Evolutionary conservation across 1,139 yeast species (phyloP), one percentile per base, ranked within the genome.

Genomic region (Blastobotrys raffinosifermentans): DNA sequence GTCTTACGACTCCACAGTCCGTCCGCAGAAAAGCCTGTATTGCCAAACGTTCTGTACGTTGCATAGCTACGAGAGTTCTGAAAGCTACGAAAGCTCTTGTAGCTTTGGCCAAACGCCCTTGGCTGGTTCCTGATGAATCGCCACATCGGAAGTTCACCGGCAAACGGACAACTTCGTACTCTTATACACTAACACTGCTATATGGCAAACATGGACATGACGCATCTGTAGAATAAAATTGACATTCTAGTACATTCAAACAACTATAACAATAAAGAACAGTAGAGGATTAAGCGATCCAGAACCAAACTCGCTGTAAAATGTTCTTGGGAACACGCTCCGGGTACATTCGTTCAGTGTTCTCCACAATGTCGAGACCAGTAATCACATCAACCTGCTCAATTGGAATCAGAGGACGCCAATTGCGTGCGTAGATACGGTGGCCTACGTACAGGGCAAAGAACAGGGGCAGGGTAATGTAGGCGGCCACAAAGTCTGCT

Each of bases 291-390:
- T 49, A 55, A 10, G 60, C 60, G 34, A 68, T 49, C 71, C 72
- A 67, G 53, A 46, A 65, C 73, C 73, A 68, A 9, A 66, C 37
- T 44, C 50, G 61, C 48, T 68, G 68, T n/a, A 57, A 16, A 11
- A 48, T 29, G 43, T 67, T 68, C 32, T 51, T 50, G 4, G 72
- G 71, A 13, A 48, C 48, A 31, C 65, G 52, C 14, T 56, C 63
- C 4, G 66, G 65, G 27, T 50, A 55, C 40, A 44, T 47, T 19
- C 56, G 54, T 35, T 67, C 72, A 44, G 61, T 66, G 32, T 60
- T 63, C 40, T 74, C 78, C 51, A 67, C 70, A 43, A 70, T 70
- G 49, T 70, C 69, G 57, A 78, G 66, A 30, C 75, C 75, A 34
- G 65, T 62, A 38, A 67, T 66, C 29, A 75, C 56, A 51, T 75